Percentiles rank a stretch among this genome's conserved stretches.
Conservation (phyloP, 75 land plant species). For the Pinus tabuliformis region DNA sequence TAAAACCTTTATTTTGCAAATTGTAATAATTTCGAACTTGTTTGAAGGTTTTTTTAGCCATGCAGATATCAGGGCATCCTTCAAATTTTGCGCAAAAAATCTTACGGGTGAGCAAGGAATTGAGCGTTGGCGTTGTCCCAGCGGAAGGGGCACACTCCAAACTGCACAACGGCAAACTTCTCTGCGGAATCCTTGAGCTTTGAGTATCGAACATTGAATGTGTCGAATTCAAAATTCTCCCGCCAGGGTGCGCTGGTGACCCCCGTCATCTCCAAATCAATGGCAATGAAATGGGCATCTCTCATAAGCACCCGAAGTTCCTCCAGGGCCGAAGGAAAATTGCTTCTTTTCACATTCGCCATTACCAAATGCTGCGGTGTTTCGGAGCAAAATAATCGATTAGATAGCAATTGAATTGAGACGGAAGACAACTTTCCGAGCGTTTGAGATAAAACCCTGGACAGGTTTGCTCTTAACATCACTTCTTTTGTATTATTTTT, state of each 20-base stretch:
- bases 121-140: constrained; percentile 49
- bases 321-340: constrained; percentile 41
- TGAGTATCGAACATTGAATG: constrained; percentile 61
- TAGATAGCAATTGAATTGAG: no score
- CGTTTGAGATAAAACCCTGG: no score
- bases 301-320: constrained; percentile 38
- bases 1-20: no score
- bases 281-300: constrained; percentile 78
- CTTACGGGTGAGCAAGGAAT: constrained; percentile 77
- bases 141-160: constrained; percentile 88
- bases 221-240: constrained; percentile 60
- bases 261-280: constrained; percentile 94
- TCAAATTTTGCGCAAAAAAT: not conserved
- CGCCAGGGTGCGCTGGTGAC: constrained; percentile 86
- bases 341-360: constrained; percentile 31
- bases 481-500: no score
- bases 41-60: no score
- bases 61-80: no score
- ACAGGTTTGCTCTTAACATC: no score
- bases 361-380: no score
- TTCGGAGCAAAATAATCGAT: no score
- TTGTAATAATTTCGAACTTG: no score
- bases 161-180: constrained; percentile 89
- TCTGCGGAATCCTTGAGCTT: constrained; percentile 87
- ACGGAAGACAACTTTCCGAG: no score